Percentiles rank a stretch among this genome's conserved stretches.
Evolutionary conservation across 192 early-diverging fungal species (phyloP).

Genomic region (Podila epigama): DNA sequence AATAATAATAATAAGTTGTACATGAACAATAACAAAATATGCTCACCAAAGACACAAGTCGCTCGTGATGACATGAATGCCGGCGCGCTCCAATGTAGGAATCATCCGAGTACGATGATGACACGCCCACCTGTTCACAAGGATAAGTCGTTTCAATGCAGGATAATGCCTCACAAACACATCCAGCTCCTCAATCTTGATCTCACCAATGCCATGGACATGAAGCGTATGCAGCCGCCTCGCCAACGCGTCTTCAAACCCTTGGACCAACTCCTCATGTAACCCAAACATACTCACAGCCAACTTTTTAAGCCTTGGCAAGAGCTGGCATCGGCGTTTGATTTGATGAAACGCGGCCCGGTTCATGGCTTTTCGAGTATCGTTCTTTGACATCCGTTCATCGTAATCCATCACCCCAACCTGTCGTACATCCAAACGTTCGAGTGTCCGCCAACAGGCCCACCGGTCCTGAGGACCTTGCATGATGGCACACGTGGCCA

Average conservation of each 20-base stretch:
- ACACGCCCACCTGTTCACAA: background rate
- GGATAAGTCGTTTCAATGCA: background rate
- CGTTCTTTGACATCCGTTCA: background rate
- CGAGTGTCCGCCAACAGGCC: slow-evolving; percentile 1
- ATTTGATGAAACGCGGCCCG: background rate
- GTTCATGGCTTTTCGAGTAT: background rate
- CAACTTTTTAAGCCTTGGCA: background rate
- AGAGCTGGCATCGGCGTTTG: background rate
- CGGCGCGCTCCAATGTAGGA: background rate
- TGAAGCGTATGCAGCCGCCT: background rate
- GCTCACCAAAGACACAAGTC: background rate
- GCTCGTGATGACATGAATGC: background rate
- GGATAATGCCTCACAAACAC: background rate
- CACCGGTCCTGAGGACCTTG: background rate
- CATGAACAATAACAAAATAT: background rate
- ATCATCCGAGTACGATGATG: background rate
- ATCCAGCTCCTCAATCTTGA: background rate
- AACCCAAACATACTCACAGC: background rate
- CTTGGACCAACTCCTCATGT: background rate
- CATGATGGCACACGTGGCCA: background rate
- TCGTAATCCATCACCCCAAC: background rate
- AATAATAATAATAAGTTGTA: background rate
- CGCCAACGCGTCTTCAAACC: background rate
- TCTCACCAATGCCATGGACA: background rate
- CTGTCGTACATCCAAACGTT: background rate